These are phyloP conservation scores for Hyaloscypha finlandica DNA, from an alignment of 495 filamentous ascomycete species.

Conservation along the genomic window DNA sequence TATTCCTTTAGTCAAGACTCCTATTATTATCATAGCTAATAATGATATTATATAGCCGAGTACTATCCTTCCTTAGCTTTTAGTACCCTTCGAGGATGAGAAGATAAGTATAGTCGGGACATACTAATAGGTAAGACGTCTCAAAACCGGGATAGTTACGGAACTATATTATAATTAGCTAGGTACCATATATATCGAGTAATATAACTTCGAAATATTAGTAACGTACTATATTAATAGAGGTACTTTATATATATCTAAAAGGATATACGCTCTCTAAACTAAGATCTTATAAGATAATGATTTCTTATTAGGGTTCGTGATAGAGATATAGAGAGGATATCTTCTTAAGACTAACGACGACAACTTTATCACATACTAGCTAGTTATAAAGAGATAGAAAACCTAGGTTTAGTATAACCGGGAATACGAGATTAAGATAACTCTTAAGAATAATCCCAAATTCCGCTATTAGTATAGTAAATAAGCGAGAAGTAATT, in stretches of 20 bases:
- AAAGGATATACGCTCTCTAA: too few relatives aligned
- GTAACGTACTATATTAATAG: too few relatives aligned
- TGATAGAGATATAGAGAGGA: slow-evolving; percentile 68
- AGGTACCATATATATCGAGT: too few relatives aligned
- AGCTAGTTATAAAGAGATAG: slow-evolving; percentile 74
- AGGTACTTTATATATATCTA: too few relatives aligned
- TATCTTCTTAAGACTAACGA: slow-evolving; percentile 79
- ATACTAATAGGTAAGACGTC: slow-evolving; percentile 72
- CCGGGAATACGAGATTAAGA: slow-evolving; percentile 70
- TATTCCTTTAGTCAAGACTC: slow-evolving; percentile 69
- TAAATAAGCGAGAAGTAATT: slow-evolving; percentile 79
- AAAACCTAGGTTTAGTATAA: slow-evolving; percentile 78
- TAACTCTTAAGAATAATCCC: slow-evolving; percentile 70
- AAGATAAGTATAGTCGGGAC: slow-evolving; percentile 77
- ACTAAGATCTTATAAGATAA: too few relatives aligned
- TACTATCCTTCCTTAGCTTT: slow-evolving; percentile 74
- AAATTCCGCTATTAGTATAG: slow-evolving; percentile 77
- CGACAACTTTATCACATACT: slow-evolving; percentile 81
- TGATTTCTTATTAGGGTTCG: too few relatives aligned
- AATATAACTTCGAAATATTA: too few relatives aligned
- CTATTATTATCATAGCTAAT: slow-evolving; percentile 77
- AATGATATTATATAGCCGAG: slow-evolving; percentile 82
- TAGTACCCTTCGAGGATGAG: slow-evolving; percentile 79
- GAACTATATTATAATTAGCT: slow-evolving; percentile 73
- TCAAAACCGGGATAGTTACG: slow-evolving; percentile 52